A percentile compares a stretch with the other conserved stretches of the same genome.
Evolutionary conservation across 352 stramenopile genomes (phyloP).

Genomic region (Phytophthora hybrid): DNA sequence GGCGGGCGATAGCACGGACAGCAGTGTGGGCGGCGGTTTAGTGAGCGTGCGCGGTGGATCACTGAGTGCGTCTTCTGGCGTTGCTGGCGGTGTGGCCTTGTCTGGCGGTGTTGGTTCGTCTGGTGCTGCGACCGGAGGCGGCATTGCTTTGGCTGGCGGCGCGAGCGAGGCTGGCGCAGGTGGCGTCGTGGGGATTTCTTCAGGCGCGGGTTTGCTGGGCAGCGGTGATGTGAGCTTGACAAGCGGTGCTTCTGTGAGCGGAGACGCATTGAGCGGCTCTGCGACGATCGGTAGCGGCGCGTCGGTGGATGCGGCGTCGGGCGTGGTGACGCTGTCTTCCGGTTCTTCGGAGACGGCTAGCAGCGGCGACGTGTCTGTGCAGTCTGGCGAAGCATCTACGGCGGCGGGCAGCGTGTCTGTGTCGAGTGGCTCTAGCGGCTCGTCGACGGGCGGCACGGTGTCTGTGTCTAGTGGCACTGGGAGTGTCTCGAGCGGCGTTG

Average conservation of each 20-base stretch:
- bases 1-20: constrained; percentile 11
- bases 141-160: neutral
- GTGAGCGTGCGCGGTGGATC: constrained; percentile 27
- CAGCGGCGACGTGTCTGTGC: too few relatives aligned
- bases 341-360: too few relatives aligned
- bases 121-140: constrained; percentile 1
- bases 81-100: constrained; percentile 24
- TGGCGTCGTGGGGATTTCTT: constrained; percentile 5
- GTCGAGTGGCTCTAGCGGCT: constrained; percentile 2
- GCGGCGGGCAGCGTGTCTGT: constrained; percentile 14
- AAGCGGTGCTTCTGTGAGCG: too few relatives aligned
- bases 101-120: constrained; percentile 28
- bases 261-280: too few relatives aligned
- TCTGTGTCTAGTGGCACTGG: constrained; percentile 32
- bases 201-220: neutral
- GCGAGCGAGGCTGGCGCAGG: constrained; percentile 13
- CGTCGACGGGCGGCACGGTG: constrained; percentile 1
- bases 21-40: constrained; percentile 19
- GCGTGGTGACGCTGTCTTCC: too few relatives aligned
- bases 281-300: too few relatives aligned
- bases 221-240: constrained; percentile 1
- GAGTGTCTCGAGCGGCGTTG: constrained; percentile 20
- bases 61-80: constrained; percentile 18
- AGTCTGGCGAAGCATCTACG: constrained; percentile 4
- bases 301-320: too few relatives aligned